A percentile compares a stretch with the other conserved stretches of the same genome.
Conservation (phyloP, 2,329 filamentous ascomycete genomes). For the Fusarium bulbicola region DNA sequence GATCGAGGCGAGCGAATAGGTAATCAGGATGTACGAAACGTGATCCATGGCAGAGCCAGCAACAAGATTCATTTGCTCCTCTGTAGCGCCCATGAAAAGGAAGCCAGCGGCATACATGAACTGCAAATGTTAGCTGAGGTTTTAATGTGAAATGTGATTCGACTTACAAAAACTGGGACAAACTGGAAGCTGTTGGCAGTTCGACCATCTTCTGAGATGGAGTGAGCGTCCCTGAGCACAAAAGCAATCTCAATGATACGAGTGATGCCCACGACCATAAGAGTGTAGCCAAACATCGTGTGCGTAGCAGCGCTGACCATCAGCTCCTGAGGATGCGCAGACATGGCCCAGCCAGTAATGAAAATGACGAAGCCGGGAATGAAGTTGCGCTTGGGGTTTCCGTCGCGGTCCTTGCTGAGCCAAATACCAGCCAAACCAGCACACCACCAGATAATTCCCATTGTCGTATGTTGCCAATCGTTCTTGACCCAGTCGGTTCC, state of each 20-base stretch:
- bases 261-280: slow-evolving; percentile 88
- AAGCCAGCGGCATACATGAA: slow-evolving; percentile 92
- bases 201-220: slow-evolving; percentile 71
- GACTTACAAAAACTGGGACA: slow-evolving; percentile 67
- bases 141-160: rapidly evolving
- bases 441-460: slow-evolving; percentile 99
- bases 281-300: slow-evolving; percentile 88
- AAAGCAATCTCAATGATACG: slow-evolving; percentile 94
- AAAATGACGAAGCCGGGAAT: slow-evolving; percentile 91
- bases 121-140: slow-evolving; percentile 54
- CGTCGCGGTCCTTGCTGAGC: slow-evolving; percentile 85
- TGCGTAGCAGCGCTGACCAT: slow-evolving; percentile 90
- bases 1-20: slow-evolving; percentile 90
- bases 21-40: slow-evolving; percentile 89
- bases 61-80: slow-evolving; percentile 91
- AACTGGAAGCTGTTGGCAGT: slow-evolving; percentile 72
- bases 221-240: slow-evolving; percentile 76
- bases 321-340: slow-evolving; percentile 84
- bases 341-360: slow-evolving; percentile 96
- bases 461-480: slow-evolving; percentile 97
- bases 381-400: slow-evolving; percentile 89
- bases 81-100: slow-evolving; percentile 96
- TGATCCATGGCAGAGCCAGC: slow-evolving; percentile 80
- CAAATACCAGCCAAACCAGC: slow-evolving; percentile 91
- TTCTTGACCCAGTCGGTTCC: slow-evolving; percentile 88